phyloP scores from a whole-genome alignment of 805 yeast genomes.

The Metschnikowia gelsemii region DNA sequence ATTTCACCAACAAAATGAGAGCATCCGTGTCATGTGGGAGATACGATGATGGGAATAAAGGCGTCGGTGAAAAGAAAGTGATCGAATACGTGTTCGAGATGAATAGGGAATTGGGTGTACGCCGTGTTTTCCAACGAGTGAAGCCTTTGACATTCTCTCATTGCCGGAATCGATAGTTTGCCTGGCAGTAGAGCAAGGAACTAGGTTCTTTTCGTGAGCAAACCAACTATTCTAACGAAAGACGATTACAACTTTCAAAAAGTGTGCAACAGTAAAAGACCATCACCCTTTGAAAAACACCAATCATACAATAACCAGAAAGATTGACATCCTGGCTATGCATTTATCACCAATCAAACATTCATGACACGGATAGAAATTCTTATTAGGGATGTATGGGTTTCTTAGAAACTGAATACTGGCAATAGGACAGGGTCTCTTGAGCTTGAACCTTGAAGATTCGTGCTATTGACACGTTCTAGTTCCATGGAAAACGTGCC shows the following conservation, averaged over 20 bases:
- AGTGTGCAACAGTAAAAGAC: background rate
- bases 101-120: background rate
- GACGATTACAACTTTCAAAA: background rate
- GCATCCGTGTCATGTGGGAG: slow-evolving; percentile 1
- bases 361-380: slow-evolving; percentile 1
- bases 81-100: background rate
- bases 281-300: no score
- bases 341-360: slow-evolving; percentile 6
- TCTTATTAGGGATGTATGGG: slow-evolving; percentile 19
- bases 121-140: background rate
- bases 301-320: no score
- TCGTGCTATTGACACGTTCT: slow-evolving; percentile 6
- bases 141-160: slow-evolving; percentile 9
- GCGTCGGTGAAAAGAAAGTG: slow-evolving; percentile 5
- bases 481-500: slow-evolving; percentile 1
- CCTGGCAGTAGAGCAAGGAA: slow-evolving; percentile 1
- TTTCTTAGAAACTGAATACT: slow-evolving; percentile 2
- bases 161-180: slow-evolving; percentile 13
- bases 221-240: slow-evolving; percentile 1
- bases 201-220: slow-evolving; percentile 4
- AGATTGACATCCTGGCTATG: no score
- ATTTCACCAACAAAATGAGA: background rate
- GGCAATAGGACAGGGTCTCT: slow-evolving; percentile 9
- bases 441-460: slow-evolving; percentile 1
- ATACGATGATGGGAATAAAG: background rate